Percentiles rank a stretch among this genome's conserved stretches.
Evolutionary conservation across 495 filamentous ascomycete species (phyloP).

Genomic region (Aspergillus kassunensis): DNA sequence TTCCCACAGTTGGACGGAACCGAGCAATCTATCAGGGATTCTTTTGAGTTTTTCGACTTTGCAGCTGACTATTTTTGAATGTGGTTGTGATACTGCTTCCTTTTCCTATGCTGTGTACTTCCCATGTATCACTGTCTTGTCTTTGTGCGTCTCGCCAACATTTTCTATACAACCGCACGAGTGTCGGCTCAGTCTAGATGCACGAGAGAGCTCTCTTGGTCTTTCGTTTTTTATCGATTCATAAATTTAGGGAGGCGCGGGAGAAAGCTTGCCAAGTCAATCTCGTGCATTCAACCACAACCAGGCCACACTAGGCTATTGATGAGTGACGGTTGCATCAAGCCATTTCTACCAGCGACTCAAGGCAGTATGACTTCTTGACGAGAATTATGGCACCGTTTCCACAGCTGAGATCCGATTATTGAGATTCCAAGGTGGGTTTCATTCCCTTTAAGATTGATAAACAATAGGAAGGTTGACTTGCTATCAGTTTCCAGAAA

Average conservation of each 20-base stretch:
- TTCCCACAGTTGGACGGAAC: neutral
- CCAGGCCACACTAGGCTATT: neutral
- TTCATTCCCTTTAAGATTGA: neutral
- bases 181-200: too few relatives aligned
- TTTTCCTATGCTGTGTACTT: neutral
- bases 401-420: neutral
- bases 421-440: neutral
- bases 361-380: neutral
- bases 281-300: neutral
- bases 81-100: neutral
- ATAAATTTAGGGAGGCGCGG: neutral
- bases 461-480: neutral
- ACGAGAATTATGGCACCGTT: neutral
- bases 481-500: neutral
- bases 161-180: neutral
- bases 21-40: slow-evolving; percentile 5
- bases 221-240: neutral
- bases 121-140: neutral
- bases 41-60: slow-evolving; percentile 19
- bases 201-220: too few relatives aligned
- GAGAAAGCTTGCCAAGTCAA: neutral
- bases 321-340: neutral
- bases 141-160: neutral
- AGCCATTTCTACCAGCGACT: neutral
- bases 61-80: slow-evolving; percentile 15